A percentile compares a stretch with the other conserved stretches of the same genome.
These are phyloP conservation scores for Barnettozyma sp. DNA, from an alignment of 805 yeast genomes.

Conservation along the genomic window DNA sequence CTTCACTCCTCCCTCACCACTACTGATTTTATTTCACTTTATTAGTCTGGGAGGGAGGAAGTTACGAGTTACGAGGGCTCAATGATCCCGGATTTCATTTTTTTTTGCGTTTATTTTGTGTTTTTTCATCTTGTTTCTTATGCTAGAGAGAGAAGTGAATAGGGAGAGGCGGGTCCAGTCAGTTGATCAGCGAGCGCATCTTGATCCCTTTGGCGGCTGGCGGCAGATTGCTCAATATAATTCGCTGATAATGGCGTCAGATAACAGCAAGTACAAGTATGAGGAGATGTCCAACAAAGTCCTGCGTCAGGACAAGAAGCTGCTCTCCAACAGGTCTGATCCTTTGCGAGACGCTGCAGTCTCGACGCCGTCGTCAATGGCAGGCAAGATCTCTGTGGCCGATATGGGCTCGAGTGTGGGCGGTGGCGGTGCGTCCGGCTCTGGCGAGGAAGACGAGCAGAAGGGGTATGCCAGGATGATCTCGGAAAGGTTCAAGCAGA, in stretches of 20 bases:
- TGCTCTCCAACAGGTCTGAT: slow-evolving; percentile 36
- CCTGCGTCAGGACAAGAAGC: slow-evolving; percentile 48
- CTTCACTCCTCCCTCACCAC: too few relatives aligned
- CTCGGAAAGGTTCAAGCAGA: slow-evolving; percentile 15
- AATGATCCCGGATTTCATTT: slow-evolving; percentile 2
- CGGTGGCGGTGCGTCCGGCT: slow-evolving; percentile 7
- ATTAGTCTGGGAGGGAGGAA: neutral
- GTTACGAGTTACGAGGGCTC: slow-evolving; percentile 2
- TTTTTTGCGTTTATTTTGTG: neutral
- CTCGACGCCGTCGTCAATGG: slow-evolving; percentile 66
- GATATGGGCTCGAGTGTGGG: slow-evolving; percentile 55
- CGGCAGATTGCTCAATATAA: neutral
- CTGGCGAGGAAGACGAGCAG: slow-evolving; percentile 17
- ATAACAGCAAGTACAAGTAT: slow-evolving; percentile 39
- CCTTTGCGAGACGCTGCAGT: slow-evolving; percentile 39
- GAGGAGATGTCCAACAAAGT: slow-evolving; percentile 79
- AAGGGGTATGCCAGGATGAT: slow-evolving; percentile 17
- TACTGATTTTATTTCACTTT: neutral
- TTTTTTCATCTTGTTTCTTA: too few relatives aligned
- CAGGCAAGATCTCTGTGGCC: slow-evolving; percentile 55
- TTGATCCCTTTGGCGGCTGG: too few relatives aligned
- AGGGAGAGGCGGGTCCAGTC: too few relatives aligned
- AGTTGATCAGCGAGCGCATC: too few relatives aligned
- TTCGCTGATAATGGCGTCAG: slow-evolving; percentile 13
- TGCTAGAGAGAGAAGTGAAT: too few relatives aligned